phyloP scores from a whole-genome alignment of 129 eudicot species.

The Heracleum sosnowskyi region DNA sequence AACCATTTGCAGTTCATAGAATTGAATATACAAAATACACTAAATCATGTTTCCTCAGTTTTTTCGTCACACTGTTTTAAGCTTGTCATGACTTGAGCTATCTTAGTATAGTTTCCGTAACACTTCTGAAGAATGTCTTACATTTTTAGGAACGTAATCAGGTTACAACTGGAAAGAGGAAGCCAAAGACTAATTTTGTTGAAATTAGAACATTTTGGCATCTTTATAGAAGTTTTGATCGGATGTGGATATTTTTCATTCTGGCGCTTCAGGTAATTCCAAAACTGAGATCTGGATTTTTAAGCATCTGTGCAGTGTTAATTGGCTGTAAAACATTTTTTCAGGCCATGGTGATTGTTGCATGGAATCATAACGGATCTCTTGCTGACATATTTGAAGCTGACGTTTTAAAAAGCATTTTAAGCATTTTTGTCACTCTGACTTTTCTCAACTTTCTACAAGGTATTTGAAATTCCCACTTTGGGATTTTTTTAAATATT shows the following conservation, averaged over 20 bases:
- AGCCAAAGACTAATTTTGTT: slow-evolving; percentile 88
- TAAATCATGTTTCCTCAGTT: not conserved
- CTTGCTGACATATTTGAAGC: slow-evolving; percentile 49
- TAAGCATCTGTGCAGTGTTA: slow-evolving; percentile 1
- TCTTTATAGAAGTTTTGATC: slow-evolving; percentile 84
- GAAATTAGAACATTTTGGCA: slow-evolving; percentile 95
- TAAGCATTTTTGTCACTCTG: slow-evolving; percentile 88
- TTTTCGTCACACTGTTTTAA: not conserved
- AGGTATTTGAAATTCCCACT: slow-evolving; percentile 39
- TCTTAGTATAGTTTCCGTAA: not conserved
- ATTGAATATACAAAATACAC: not conserved
- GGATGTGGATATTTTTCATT: slow-evolving; percentile 90
- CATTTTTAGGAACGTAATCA: slow-evolving; percentile 45
- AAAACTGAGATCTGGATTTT: slow-evolving; percentile 1
- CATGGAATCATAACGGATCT: slow-evolving; percentile 73
- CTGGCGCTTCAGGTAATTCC: slow-evolving; percentile 74
- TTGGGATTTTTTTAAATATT: not conserved
- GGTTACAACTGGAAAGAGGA: slow-evolving; percentile 54
- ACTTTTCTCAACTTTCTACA: slow-evolving; percentile 73
- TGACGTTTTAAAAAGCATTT: slow-evolving; percentile 49
- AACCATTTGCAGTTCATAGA: not conserved
- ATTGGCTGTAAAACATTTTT: slow-evolving; percentile 2
- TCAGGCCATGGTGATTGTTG: slow-evolving; percentile 94
- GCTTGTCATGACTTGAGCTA: not conserved
- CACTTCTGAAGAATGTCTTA: slow-evolving; percentile 8